Evolutionary conservation across 495 filamentous ascomycete species (phyloP).

Genomic region (Podospora sp.): DNA sequence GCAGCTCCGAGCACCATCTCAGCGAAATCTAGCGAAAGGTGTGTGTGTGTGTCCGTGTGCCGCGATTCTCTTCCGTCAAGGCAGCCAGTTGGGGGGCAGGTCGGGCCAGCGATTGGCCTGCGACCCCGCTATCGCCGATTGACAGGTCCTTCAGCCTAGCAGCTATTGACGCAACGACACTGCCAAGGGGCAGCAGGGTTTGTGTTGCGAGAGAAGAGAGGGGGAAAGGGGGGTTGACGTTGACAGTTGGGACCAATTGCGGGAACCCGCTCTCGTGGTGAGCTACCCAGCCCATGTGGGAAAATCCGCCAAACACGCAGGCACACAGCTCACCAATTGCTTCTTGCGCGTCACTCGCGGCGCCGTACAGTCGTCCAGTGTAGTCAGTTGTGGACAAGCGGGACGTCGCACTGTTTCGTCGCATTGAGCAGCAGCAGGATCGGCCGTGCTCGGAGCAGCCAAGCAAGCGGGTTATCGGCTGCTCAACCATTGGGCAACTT

Average conservation of each 20-base stretch:
- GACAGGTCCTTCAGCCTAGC: neutral
- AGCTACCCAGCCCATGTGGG: neutral
- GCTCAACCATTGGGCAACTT: constrained; percentile 7
- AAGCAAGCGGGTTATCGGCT: constrained; percentile 3
- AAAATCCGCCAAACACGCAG: neutral
- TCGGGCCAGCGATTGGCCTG: neutral
- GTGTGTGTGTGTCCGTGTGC: constrained; percentile 10
- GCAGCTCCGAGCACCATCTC: neutral
- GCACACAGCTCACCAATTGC: neutral
- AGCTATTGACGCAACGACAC: neutral
- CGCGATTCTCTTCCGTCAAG: constrained; percentile 6
- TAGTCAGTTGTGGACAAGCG: constrained; percentile 12
- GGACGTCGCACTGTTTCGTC: constrained; percentile 23
- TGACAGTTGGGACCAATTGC: neutral
- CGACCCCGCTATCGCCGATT: neutral
- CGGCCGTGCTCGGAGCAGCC: constrained; percentile 14
- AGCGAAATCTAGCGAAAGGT: neutral
- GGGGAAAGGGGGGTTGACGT: neutral
- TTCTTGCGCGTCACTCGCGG: neutral
- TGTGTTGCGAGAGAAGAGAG: neutral
- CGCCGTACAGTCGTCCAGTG: constrained; percentile 1
- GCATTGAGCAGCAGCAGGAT: constrained; percentile 18
- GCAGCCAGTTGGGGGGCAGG: neutral
- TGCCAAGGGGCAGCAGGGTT: neutral
- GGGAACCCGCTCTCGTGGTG: neutral